Evolutionary conservation across 2,329 filamentous ascomycete genomes (phyloP), one percentile per base, ranked within the genome.

Genomic region (Fusarium armeniacum): DNA sequence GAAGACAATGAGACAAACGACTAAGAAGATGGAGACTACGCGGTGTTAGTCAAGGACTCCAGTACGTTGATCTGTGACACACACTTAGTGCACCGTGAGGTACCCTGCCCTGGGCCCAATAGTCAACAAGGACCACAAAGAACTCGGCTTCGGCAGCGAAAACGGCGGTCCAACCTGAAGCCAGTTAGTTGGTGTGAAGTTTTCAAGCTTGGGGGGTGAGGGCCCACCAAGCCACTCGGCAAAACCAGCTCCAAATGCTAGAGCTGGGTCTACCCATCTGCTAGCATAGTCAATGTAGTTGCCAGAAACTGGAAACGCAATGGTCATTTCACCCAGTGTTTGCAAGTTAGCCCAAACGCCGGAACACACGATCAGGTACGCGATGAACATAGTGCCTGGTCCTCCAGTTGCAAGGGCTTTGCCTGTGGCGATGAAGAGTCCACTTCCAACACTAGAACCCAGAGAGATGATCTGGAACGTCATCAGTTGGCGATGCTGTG

Each of bases 201-300:
- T 20, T 16, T 58, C 33, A 35, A 24, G 22, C 15, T 8, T 13
- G 0, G 13, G n/a, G 18, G 7, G 1, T 7, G 13, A 11, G 8
- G 11, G 55, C 57, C 13, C 26, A 71, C 69, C 68, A 35, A 72
- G 62, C 69, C 69, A 72, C 35, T 72, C 66, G 8, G 70, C 70
- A 30, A 72, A 72, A 13, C 70, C 70, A 16, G 70, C 70, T 7
- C 68, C 62, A 47, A 72, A 72, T 0, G 69, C 69, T n/a, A 72
- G 7, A 7, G 69, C 62, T 11, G 66, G 70, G 6, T 72, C 70
- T 12, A 72, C 69, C 62, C 69, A 72, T 10, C 66, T 58, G 30
- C 62, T 60, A 13, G 66, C 66, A 22, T 70, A 72, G 40, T 72
- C 70, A 20, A 71, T 71, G 9, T 59, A 71, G 50, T 69, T 72